A percentile compares a stretch with the other conserved stretches of the same genome.
These are phyloP conservation scores for Psidium friedrichsthalianum DNA, from an alignment of 345 rosid species.

Conservation along the genomic window DNA sequence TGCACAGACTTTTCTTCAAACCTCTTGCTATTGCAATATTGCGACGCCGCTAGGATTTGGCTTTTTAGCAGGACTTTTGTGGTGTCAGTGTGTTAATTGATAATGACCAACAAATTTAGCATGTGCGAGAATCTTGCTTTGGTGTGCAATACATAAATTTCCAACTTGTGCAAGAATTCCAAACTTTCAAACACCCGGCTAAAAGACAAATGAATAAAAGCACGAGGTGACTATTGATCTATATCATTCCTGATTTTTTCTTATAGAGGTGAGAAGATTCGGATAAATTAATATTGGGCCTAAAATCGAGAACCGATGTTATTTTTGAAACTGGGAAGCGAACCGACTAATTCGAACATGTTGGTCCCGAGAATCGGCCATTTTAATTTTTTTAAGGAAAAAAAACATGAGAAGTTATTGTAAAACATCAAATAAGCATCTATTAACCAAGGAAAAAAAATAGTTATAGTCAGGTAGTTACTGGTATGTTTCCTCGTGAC, in stretches of 20 bases:
- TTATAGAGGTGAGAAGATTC: neutral
- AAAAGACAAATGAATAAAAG: neutral
- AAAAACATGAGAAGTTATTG: neutral
- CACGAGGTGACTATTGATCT: neutral
- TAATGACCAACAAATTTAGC: neutral
- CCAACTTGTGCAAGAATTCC: neutral
- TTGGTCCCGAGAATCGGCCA: no score
- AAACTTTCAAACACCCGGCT: neutral
- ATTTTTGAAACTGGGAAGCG: neutral
- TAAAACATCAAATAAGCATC: neutral
- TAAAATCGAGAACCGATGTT: neutral
- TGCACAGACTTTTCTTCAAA: neutral
- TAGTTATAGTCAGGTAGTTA: no score
- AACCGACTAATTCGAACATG: neutral
- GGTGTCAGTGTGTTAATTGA: neutral
- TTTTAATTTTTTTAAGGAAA: neutral
- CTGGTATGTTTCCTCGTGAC: no score
- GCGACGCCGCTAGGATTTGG: neutral
- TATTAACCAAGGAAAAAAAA: neutral
- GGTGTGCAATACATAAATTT: neutral
- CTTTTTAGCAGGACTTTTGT: neutral
- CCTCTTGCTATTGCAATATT: neutral
- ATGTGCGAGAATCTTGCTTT: neutral
- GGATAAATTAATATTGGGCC: rapidly evolving
- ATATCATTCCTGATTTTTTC: neutral